Conservation (phyloP, 352 stramenopile species). For the Phytophthora quininea region DNA sequence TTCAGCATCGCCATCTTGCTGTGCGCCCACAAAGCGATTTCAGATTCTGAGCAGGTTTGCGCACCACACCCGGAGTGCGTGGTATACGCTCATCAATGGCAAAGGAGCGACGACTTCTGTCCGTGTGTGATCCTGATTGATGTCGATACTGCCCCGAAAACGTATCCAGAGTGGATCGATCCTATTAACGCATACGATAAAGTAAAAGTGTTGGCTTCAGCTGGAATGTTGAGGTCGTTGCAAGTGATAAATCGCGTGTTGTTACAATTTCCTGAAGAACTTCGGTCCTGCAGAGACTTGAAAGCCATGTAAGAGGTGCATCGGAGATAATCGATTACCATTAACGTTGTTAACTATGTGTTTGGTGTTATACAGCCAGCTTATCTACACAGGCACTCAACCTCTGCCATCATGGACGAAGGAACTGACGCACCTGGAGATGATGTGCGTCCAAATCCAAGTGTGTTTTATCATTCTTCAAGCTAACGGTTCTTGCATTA, state of each 20-base stretch:
- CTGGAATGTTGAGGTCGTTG: slow-evolving; percentile 9
- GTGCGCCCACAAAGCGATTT: neutral
- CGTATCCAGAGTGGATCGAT: neutral
- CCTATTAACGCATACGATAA: slow-evolving; percentile 6
- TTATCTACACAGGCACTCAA: slow-evolving; percentile 15
- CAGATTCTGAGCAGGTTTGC: neutral
- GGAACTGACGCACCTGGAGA: slow-evolving; percentile 16
- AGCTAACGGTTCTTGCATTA: neutral
- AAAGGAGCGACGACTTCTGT: neutral
- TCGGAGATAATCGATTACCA: neutral
- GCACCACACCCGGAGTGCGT: slow-evolving; percentile 6
- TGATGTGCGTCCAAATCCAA: slow-evolving; percentile 15
- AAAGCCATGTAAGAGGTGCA: slow-evolving; percentile 8
- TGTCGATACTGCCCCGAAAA: slow-evolving; percentile 7
- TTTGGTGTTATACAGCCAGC: neutral
- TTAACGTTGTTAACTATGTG: neutral
- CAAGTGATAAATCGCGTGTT: slow-evolving; percentile 25
- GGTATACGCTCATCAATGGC: slow-evolving; percentile 12
- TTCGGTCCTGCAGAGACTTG: slow-evolving; percentile 6
- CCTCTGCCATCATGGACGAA: slow-evolving; percentile 7
- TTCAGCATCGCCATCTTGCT: slow-evolving; percentile 1
- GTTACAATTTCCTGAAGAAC: slow-evolving; percentile 5
- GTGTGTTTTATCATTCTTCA: neutral
- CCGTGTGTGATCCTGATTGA: slow-evolving; percentile 14
- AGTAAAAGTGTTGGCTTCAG: slow-evolving; percentile 12